phyloP scores from a whole-genome alignment of 257 asterid species.

The Solanum acaule region DNA sequence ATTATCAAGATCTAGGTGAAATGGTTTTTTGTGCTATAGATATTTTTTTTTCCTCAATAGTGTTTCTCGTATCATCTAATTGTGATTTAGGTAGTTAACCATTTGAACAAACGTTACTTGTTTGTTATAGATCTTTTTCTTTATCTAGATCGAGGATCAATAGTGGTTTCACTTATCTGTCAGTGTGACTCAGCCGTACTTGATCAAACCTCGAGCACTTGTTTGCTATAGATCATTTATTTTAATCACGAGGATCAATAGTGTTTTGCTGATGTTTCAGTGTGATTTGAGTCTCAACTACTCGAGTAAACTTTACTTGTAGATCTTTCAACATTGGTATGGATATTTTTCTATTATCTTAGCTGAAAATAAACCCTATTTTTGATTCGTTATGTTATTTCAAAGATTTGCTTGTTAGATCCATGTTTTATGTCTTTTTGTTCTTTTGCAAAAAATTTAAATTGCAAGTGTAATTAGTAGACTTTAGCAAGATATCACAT shows the following conservation, averaged over 20 bases:
- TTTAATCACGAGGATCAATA: no score
- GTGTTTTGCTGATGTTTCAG: no score
- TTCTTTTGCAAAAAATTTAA: slow-evolving; percentile 21
- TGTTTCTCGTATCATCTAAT: no score
- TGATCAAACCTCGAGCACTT: no score
- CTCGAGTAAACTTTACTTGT: neutral
- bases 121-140: no score
- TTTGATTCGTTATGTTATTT: neutral
- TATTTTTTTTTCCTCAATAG: neutral
- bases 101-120: no score
- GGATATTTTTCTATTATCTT: neutral
- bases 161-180: neutral
- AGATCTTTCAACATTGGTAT: neutral
- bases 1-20: neutral
- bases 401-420: slow-evolving; percentile 35
- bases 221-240: no score
- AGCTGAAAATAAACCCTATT: neutral
- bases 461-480: slow-evolving; percentile 8
- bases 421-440: slow-evolving; percentile 20
- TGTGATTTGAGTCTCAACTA: no score
- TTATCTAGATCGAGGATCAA: no score
- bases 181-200: no score
- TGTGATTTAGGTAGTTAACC: no score
- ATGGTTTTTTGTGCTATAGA: no score
- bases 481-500: slow-evolving; percentile 29